Evolutionary conservation across 805 yeast genomes (phyloP).

Genomic region (Zygosaccharomyces siamensis): DNA sequence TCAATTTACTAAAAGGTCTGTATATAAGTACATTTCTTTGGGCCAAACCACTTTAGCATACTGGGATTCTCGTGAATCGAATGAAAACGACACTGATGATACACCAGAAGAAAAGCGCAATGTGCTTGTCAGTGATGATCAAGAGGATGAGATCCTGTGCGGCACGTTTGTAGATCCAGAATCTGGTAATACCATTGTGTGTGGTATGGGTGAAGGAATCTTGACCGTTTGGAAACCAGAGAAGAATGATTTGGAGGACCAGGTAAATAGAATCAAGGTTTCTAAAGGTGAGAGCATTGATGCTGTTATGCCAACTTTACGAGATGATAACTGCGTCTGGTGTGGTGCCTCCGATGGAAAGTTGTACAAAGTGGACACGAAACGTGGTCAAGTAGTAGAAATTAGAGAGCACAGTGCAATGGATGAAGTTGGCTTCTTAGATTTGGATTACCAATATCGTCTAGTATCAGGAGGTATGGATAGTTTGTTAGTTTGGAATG

Average conservation of each 20-base stretch:
- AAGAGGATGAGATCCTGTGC: constrained; percentile 85
- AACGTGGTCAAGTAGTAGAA: constrained; percentile 58
- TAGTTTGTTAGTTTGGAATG: constrained; percentile 68
- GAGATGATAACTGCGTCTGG: constrained; percentile 55
- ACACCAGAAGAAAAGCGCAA: constrained; percentile 40
- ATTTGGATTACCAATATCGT: constrained; percentile 76
- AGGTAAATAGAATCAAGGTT: constrained; percentile 68
- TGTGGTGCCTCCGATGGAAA: constrained; percentile 77
- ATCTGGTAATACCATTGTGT: constrained; percentile 58
- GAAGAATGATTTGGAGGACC: constrained; percentile 67
- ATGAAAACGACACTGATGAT: constrained; percentile 21
- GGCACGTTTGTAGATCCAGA: constrained; percentile 63
- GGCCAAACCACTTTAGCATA: constrained; percentile 81
- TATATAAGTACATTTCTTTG: constrained; percentile 70
- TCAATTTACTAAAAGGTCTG: constrained; percentile 58
- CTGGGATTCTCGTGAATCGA: constrained; percentile 64
- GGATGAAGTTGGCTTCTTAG: constrained; percentile 76
- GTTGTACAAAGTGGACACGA: constrained; percentile 61
- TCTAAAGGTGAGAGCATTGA: constrained; percentile 70
- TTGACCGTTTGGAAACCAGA: constrained; percentile 80
- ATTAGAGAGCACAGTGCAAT: constrained; percentile 57
- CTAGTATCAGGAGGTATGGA: constrained; percentile 83
- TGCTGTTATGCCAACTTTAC: constrained; percentile 49
- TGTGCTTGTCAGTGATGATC: constrained; percentile 70
- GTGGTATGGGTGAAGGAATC: constrained; percentile 90